A percentile compares a stretch with the other conserved stretches of the same genome.
Evolutionary conservation across 1,284 basidiomycete species (phyloP).

Genomic region (Pascua guehoae): DNA sequence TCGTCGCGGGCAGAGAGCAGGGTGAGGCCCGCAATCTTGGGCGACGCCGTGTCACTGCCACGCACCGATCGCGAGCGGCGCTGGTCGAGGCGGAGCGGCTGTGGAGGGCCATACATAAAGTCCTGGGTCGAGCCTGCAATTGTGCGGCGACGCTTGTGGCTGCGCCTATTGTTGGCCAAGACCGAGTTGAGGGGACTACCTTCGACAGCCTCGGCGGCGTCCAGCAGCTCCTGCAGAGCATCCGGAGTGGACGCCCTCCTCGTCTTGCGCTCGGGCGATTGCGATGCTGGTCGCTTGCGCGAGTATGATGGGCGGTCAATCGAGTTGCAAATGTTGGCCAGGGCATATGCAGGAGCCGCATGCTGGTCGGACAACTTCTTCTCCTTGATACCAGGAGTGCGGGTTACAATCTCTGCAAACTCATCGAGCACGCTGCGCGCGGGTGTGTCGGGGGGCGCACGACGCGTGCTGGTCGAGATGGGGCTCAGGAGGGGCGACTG

Average conservation of each 20-base stretch:
- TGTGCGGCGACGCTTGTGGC: constrained; percentile 39
- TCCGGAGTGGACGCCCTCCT: constrained; percentile 31
- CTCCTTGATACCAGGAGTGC: constrained; percentile 33
- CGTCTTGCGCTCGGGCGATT: constrained; percentile 18
- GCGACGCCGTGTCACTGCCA: constrained; percentile 13
- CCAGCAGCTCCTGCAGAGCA: constrained; percentile 39
- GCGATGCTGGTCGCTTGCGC: constrained; percentile 32
- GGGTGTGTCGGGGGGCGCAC: constrained; percentile 36
- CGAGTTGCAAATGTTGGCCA: constrained; percentile 24
- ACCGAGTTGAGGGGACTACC: constrained; percentile 38
- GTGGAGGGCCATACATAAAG: constrained; percentile 7
- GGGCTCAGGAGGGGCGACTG: constrained; percentile 41
- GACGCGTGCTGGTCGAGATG: constrained; percentile 30
- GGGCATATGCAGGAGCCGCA: constrained; percentile 14
- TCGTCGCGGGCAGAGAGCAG: constrained; percentile 13
- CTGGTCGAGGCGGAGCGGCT: constrained; percentile 2
- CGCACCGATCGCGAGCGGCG: constrained; percentile 11
- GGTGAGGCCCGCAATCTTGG: constrained; percentile 16
- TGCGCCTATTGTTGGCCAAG: constrained; percentile 15
- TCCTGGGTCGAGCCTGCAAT: constrained; percentile 23
- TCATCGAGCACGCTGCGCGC: constrained; percentile 43
- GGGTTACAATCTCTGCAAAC: constrained; percentile 43
- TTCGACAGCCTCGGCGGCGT: constrained; percentile 44
- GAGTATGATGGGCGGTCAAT: constrained; percentile 15
- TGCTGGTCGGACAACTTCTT: not conserved